Evolutionary conservation across 306 rosid species (phyloP), one percentile per base, ranked within the genome.

Genomic region (Inga laurina): DNA sequence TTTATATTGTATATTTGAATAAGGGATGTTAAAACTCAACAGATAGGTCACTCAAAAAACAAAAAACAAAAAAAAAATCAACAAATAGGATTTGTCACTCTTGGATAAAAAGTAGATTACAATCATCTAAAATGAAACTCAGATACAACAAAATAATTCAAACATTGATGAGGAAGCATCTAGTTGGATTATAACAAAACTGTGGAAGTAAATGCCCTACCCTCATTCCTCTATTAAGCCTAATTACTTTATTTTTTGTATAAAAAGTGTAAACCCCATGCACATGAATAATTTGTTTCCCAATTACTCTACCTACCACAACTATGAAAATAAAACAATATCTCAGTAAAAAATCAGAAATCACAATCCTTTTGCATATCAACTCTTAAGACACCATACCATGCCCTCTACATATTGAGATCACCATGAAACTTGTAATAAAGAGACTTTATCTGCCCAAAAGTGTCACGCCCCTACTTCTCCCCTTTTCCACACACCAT

Each of bases 101-200:
- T 65, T 65, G 2, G 71, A 66, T 18, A 66, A 66, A 66, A 14
- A 34, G 14, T 19, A 14, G 11, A 78, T 11, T 34, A 27, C 44
- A 37, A 51, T 67, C 62, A 54, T 45, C 74, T 76, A 22, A 46
- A 76, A 71, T 46, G 44, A 67, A 74, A 73, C 35, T 34, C 19
- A 27, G 37, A 62, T 8, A 65, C 43, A 79, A 61, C 35, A 68
- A 9, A 19, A 45, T 51, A 79, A 44, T 62, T 75, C 75, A 74
- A 68, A 30, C 76, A 46, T 59, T 74, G 24, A 35, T 72, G 64
- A 85, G 41, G 44, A 69, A 75, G 67, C 75, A 51, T 79, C 48
- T 32, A 43, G 57, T 39, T 52, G 78, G 44, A 78, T 75, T 14
- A 74, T 54, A 65, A 22, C 61, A 75, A 49, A 49, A 14, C 56